Conservation (phyloP, 2,329 filamentous ascomycete genomes). For the Helotiales sp. region DNA sequence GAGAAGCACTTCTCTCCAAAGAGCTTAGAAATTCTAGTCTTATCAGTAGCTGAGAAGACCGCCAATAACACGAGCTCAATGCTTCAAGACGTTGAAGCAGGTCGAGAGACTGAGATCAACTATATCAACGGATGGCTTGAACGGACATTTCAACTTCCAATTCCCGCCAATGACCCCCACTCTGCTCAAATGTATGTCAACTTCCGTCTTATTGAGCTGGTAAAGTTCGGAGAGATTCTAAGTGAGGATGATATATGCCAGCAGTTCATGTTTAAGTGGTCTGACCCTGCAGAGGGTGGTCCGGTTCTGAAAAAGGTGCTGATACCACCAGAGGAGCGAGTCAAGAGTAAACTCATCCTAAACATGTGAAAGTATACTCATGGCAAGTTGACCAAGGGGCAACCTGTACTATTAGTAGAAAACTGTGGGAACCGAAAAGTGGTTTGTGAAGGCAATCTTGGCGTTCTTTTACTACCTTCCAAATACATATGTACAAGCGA, state of each 20-base stretch:
- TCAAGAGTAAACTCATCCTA: no score
- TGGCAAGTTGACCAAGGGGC: no score
- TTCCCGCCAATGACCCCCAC: not conserved
- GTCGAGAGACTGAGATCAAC: slow-evolving; percentile 53
- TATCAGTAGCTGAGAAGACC: slow-evolving; percentile 49
- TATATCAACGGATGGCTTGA: slow-evolving; percentile 61
- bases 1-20: slow-evolving; percentile 3
- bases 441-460: not conserved
- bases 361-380: no score
- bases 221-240: slow-evolving; percentile 40
- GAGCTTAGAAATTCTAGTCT: slow-evolving; percentile 35
- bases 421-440: no score
- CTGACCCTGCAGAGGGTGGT: not conserved
- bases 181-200: not conserved
- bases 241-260: slow-evolving; percentile 32
- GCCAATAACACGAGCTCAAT: slow-evolving; percentile 59
- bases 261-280: not conserved
- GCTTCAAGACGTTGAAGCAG: slow-evolving; percentile 57
- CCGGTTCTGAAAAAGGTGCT: not conserved
- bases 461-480: not conserved
- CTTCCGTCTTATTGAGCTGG: slow-evolving; percentile 40
- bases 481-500: slow-evolving; percentile 19
- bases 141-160: slow-evolving; percentile 26
- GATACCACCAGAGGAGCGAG: not conserved
- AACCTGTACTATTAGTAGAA: no score